phyloP scores from a whole-genome alignment of 768 basidiomycete genomes.

The Hemileccinum rubropunctum region DNA sequence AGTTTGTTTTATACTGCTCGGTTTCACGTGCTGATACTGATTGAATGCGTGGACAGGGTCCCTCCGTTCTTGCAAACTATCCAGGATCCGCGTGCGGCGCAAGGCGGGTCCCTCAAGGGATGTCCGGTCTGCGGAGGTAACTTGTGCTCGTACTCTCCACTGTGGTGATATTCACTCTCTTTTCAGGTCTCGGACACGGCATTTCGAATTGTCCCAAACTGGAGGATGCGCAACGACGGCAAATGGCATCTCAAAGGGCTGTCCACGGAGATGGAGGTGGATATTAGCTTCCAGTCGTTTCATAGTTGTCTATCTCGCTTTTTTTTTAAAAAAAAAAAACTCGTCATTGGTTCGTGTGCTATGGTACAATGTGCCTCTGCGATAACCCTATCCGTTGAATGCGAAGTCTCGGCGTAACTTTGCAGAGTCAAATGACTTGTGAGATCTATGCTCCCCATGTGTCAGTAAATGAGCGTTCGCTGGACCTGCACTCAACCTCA shows the following conservation, averaged over 20 bases:
- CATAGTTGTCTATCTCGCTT: neutral
- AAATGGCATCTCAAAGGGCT: slow-evolving; percentile 83
- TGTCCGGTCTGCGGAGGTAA: slow-evolving; percentile 95
- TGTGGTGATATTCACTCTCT: neutral
- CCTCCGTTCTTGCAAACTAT: slow-evolving; percentile 89
- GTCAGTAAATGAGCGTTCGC: neutral
- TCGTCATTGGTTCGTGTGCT: neutral
- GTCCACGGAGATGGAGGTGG: slow-evolving; percentile 60
- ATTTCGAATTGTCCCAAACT: slow-evolving; percentile 96
- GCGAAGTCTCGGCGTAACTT: slow-evolving; percentile 33
- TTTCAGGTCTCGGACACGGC: slow-evolving; percentile 82
- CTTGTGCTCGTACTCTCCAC: slow-evolving; percentile 6
- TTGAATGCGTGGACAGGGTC: slow-evolving; percentile 51
- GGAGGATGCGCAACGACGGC: slow-evolving; percentile 87
- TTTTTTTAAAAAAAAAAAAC: too few relatives aligned
- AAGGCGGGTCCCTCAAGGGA: slow-evolving; percentile 76
- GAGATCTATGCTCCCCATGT: neutral
- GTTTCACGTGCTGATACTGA: neutral
- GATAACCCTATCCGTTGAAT: slow-evolving; percentile 27
- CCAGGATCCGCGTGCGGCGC: slow-evolving; percentile 84
- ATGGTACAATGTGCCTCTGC: slow-evolving; percentile 8
- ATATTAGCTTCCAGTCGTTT: slow-evolving; percentile 7
- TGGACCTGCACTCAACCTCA: slow-evolving; percentile 6
- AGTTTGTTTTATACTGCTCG: slow-evolving; percentile 51
- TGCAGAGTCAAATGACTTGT: slow-evolving; percentile 19